Evolutionary conservation across 208 protist genomes (phyloP), one percentile per base, ranked within the genome.

Genomic region (Spongospora subterranea): DNA sequence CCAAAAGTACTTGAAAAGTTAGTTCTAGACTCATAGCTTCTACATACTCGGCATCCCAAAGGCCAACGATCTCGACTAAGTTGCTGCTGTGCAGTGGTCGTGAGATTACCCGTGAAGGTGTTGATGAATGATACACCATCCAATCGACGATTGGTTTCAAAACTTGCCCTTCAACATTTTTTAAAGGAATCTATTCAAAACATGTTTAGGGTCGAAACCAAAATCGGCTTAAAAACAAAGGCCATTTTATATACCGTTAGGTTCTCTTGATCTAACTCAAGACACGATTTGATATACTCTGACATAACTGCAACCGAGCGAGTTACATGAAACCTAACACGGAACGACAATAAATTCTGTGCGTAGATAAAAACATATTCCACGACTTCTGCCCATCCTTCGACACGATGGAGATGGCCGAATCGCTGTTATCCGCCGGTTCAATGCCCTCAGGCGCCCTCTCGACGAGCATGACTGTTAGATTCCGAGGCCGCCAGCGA

Each of bases 71-170:
- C n/a, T 82, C 71, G n/a, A 43, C 71, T 13, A 82, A 45, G n/a
- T 82, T 82, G 17, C 17, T n/a, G 6, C 17, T 45, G n/a, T n/a
- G 71, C 6, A 82, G 40, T 20, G 71, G 71, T 6, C 71, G 71
- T 43, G 71, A 6, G 6, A 82, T 82, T n/a, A 20, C 71, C 17
- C 71, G 6, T 6, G 71, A 82, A 35, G 71, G 71, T 13, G n/a
- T 82, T 43, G 71, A 82, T 82, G 71, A 82, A 35, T 82, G 71
- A 43, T 82, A 43, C 17, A 35, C n/a, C 71, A 82, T 82, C 71
- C 71, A 82, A 20, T 45, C 71, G n/a, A 82, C 35, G n/a, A 82
- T 43, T 6, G 71, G 71, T 82, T 43, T 82, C 35, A 82, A 17
- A n/a, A 82, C 71, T 13, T 6, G 13, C n/a, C 40, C 71, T 35